Evolutionary conservation across 768 basidiomycete genomes (phyloP).

Genomic region (Boletus vinaceobasis): DNA sequence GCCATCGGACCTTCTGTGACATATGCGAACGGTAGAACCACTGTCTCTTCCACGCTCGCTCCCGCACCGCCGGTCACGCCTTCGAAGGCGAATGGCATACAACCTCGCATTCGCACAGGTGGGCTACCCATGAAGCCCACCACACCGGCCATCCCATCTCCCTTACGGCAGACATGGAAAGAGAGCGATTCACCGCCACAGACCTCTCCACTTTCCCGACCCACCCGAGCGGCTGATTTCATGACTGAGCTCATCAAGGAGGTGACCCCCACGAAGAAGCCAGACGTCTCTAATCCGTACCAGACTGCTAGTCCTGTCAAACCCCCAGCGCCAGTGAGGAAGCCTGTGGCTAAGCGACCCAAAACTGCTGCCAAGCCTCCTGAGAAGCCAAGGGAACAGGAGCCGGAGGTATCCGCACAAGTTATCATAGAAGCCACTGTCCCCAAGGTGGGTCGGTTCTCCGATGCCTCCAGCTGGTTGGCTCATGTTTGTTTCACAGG

Average conservation of each 20-base stretch:
- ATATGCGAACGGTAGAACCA: slow-evolving; percentile 24
- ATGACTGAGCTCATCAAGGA: slow-evolving; percentile 72
- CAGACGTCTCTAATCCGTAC: slow-evolving; percentile 76
- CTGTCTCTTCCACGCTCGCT: slow-evolving; percentile 22
- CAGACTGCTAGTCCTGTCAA: slow-evolving; percentile 67
- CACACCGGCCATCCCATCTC: slow-evolving; percentile 65
- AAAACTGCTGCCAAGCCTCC: slow-evolving; percentile 32
- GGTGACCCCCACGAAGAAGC: slow-evolving; percentile 58
- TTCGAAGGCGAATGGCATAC: slow-evolving; percentile 23
- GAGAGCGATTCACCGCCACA: slow-evolving; percentile 40
- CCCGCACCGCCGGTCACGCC: slow-evolving; percentile 22
- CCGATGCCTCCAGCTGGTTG: slow-evolving; percentile 1
- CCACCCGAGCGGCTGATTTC: slow-evolving; percentile 64
- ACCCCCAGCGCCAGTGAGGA: slow-evolving; percentile 44
- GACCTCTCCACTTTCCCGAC: slow-evolving; percentile 32
- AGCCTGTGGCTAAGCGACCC: slow-evolving; percentile 38
- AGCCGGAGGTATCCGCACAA: slow-evolving; percentile 46
- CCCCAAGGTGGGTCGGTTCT: slow-evolving; percentile 52
- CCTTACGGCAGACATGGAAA: slow-evolving; percentile 71
- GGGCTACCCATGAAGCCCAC: slow-evolving; percentile 47
- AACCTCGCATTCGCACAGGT: slow-evolving; percentile 40
- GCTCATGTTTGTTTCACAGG: slow-evolving; percentile 39
- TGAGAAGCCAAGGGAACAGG: slow-evolving; percentile 30
- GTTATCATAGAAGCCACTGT: slow-evolving; percentile 76
- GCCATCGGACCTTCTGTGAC: slow-evolving; percentile 25